Conservation (phyloP, 345 rosid species). For the Psidium guajava region DNA sequence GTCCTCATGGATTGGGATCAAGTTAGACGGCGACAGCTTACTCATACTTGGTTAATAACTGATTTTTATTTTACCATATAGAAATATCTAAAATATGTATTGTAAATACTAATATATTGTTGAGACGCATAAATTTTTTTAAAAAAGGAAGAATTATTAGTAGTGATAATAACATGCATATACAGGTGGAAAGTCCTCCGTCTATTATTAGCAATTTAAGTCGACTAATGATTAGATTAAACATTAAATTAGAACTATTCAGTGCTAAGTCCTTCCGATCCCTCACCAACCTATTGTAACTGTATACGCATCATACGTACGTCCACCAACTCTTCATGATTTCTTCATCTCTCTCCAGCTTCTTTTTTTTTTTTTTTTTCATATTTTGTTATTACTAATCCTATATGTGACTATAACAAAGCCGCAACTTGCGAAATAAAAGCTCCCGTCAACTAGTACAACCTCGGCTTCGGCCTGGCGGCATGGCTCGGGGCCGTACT, state of each 20-base stretch:
- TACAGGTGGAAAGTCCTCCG: not conserved
- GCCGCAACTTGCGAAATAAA: not conserved
- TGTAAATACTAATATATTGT: not conserved
- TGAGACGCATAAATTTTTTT: not conserved
- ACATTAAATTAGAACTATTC: not conserved
- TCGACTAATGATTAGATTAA: not conserved
- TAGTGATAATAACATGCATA: not conserved
- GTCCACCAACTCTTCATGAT: no score
- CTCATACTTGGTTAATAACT: no score
- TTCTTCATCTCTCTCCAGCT: no score
- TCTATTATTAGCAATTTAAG: not conserved
- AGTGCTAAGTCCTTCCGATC: not conserved
- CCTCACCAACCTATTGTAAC: not conserved
- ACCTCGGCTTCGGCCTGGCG: not conserved
- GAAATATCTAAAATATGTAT: no score
- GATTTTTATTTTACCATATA: no score
- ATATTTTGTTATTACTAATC: not conserved
- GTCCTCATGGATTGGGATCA: not conserved
- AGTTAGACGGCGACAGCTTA: not conserved
- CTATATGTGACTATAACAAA: not conserved
- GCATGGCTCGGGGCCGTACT: not conserved
- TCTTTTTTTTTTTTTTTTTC: not conserved
- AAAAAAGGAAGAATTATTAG: not conserved
- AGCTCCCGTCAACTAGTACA: not conserved
- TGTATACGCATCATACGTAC: no score